These are phyloP conservation scores for Suaeda aralocaspica DNA, from an alignment of 148 eudicot species.

Conservation along the genomic window DNA sequence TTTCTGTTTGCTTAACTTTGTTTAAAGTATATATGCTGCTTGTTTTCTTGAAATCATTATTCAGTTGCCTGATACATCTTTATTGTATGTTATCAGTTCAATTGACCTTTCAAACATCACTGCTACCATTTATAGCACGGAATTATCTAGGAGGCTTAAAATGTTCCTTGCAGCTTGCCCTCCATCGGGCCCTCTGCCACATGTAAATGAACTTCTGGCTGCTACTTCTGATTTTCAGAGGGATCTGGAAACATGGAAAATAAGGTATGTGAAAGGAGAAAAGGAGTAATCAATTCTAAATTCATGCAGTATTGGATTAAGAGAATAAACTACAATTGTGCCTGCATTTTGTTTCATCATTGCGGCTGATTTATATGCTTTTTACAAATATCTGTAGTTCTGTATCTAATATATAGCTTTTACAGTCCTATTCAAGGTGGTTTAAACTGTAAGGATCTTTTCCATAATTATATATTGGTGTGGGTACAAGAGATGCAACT, in stretches of 20 bases:
- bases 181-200: slow-evolving; percentile 68
- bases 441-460: slow-evolving; percentile 61
- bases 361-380: neutral
- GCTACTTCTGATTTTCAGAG: slow-evolving; percentile 82
- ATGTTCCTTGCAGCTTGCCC: slow-evolving; percentile 73
- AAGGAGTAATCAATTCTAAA: neutral
- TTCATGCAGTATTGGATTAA: neutral
- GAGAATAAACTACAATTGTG: too few species aligned
- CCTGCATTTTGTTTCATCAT: too few species aligned
- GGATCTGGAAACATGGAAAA: slow-evolving; percentile 64
- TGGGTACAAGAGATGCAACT: slow-evolving; percentile 89
- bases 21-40: too few species aligned
- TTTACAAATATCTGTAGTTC: neutral
- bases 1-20: too few species aligned
- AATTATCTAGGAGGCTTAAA: slow-evolving; percentile 61
- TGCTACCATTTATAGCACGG: slow-evolving; percentile 64
- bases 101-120: slow-evolving; percentile 76
- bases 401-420: slow-evolving; percentile 11
- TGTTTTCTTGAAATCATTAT: neutral
- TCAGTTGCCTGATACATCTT: slow-evolving; percentile 12
- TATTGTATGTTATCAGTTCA: slow-evolving; percentile 41
- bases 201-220: slow-evolving; percentile 72
- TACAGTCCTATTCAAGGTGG: slow-evolving; percentile 66
- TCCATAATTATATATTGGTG: slow-evolving; percentile 66
- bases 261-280: slow-evolving; percentile 59